Evolutionary conservation across 1,284 basidiomycete species (phyloP).

Genomic region (Sanghuangporus weigelae): DNA sequence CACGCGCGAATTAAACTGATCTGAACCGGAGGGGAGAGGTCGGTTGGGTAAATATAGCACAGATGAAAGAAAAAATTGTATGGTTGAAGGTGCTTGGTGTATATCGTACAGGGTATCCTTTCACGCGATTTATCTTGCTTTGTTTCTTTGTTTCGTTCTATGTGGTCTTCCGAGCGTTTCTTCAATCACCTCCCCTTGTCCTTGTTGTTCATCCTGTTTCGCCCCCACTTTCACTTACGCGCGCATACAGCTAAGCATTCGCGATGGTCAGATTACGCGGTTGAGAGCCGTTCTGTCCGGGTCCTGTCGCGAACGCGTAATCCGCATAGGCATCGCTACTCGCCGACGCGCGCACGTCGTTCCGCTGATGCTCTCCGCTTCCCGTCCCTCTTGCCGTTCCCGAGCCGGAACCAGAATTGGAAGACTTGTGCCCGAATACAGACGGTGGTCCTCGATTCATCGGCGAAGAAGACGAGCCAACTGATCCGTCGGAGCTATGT

Average conservation of each 20-base stretch:
- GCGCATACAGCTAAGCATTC: neutral
- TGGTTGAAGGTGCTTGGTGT: neutral
- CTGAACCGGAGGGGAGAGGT: neutral
- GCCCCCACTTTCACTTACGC: neutral
- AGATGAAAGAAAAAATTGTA: neutral
- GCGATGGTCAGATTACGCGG: conserved; percentile 10
- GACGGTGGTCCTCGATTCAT: neutral
- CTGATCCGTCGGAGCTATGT: neutral
- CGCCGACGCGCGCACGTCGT: neutral
- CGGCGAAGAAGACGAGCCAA: neutral
- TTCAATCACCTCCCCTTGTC: too few species aligned
- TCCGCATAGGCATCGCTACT: conserved; percentile 12
- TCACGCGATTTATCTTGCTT: neutral
- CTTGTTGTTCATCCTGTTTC: too few species aligned
- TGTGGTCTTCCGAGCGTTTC: too few species aligned
- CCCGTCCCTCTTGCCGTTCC: neutral
- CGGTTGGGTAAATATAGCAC: neutral
- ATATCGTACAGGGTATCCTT: conserved; percentile 14
- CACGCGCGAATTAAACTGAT: neutral
- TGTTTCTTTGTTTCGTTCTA: too few species aligned
- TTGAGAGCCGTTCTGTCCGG: conserved; percentile 6
- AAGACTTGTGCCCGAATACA: neutral
- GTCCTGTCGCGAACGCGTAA: conserved; percentile 15
- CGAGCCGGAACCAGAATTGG: neutral
- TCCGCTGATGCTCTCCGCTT: neutral